Evolutionary conservation across 106 monocot genomes (phyloP).

Genomic region (Amphibolis antarctica): DNA sequence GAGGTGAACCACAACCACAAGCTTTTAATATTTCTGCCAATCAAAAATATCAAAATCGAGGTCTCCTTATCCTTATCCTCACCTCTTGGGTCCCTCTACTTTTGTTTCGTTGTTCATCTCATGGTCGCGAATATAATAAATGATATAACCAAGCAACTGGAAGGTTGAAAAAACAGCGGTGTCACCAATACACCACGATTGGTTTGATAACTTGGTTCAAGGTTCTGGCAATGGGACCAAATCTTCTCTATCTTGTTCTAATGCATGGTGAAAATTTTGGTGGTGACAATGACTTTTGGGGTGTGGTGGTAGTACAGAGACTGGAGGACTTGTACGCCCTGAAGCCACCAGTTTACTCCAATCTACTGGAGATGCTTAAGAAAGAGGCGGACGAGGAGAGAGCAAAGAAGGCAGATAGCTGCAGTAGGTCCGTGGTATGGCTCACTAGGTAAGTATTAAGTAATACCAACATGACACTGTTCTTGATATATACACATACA

Average conservation of each 20-base stretch:
- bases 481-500: no score
- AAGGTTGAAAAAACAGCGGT: no score
- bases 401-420: constrained; percentile 43
- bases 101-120: background rate
- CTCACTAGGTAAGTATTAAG: constrained; percentile 43
- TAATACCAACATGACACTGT: background rate
- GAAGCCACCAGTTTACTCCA: constrained; percentile 34
- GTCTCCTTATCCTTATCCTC: no score
- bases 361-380: constrained; percentile 43
- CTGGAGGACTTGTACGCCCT: constrained; percentile 35
- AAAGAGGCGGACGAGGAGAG: constrained; percentile 45
- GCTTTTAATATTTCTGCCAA: no score
- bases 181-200: no score
- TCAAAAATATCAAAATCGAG: no score
- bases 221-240: no score
- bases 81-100: background rate
- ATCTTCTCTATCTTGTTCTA: no score
- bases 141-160: background rate
- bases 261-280: no score
- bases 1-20: constrained; percentile 12
- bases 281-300: no score
- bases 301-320: constrained; percentile 26
- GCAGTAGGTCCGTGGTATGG: constrained; percentile 59
- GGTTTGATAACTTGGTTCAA: background rate
- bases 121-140: no score